phyloP scores from a whole-genome alignment of 2,329 filamentous ascomycete genomes.

The Cordyceps tenuipes region DNA sequence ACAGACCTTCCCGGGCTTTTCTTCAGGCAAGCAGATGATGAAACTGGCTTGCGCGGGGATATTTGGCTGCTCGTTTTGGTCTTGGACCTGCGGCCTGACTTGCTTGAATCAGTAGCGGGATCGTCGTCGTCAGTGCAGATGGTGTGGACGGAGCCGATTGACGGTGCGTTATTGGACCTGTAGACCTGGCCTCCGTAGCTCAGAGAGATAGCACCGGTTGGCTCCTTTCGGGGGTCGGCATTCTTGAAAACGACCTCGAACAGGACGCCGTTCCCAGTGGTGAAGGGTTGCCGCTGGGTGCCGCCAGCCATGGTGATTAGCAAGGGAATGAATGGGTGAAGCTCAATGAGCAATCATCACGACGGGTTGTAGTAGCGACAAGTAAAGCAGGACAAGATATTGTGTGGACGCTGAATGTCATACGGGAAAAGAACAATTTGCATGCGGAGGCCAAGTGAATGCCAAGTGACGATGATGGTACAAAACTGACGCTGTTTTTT shows the following conservation, averaged over 20 bases:
- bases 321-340: background rate
- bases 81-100: background rate
- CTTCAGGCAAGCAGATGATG: background rate
- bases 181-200: slow-evolving; percentile 3
- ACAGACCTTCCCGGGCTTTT: background rate
- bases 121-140: slow-evolving; percentile 10
- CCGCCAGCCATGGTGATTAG: slow-evolving; percentile 7
- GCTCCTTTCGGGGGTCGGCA: background rate
- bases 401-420: background rate
- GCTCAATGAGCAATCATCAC: slow-evolving; percentile 6
- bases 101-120: background rate
- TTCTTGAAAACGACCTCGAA: slow-evolving; percentile 7
- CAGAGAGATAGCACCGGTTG: background rate
- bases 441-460: background rate
- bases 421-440: background rate
- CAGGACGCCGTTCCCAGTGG: background rate
- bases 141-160: slow-evolving; percentile 3
- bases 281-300: background rate
- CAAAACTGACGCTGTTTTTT: background rate
- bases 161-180: background rate
- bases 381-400: background rate
- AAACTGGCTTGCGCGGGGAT: too few species aligned
- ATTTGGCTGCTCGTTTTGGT: background rate
- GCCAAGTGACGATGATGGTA: background rate
- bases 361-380: background rate